A percentile compares a stretch with the other conserved stretches of the same genome.
These are phyloP conservation scores for Eutrema heterophyllum DNA, from an alignment of 345 rosid genomes.

Conservation along the genomic window DNA sequence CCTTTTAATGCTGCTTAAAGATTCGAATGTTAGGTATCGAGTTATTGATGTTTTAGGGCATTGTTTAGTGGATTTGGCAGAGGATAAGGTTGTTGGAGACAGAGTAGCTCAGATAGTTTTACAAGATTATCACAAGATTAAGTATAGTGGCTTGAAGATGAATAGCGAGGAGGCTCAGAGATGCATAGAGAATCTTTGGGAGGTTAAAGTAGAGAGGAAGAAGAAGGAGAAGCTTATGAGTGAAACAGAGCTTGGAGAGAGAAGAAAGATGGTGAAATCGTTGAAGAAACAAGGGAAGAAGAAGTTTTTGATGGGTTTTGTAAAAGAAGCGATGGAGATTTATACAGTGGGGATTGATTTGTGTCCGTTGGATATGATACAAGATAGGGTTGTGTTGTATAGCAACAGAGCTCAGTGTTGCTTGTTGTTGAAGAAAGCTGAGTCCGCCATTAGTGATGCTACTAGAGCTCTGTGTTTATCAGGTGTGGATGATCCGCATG, in stretches of 20 bases:
- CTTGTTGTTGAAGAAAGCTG: constrained; percentile 51
- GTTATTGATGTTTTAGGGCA: constrained; percentile 47
- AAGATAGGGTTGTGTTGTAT: constrained; percentile 62
- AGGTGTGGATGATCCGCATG: constrained; percentile 35
- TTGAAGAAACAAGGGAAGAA: constrained; percentile 62
- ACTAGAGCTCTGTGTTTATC: constrained; percentile 71
- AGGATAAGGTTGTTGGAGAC: constrained; percentile 48
- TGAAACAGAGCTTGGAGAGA: constrained; percentile 48
- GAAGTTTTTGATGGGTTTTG: constrained; percentile 47
- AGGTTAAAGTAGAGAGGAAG: constrained; percentile 62
- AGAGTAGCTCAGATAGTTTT: constrained; percentile 47
- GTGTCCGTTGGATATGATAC: constrained; percentile 48
- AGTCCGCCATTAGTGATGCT: constrained; percentile 64
- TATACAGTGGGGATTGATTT: constrained; percentile 53
- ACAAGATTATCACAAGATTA: constrained; percentile 58
- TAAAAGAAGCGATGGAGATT: constrained; percentile 38
- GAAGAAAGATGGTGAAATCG: constrained; percentile 35
- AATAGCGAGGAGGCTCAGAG: constrained; percentile 38
- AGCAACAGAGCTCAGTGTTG: constrained; percentile 81
- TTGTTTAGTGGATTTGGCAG: constrained; percentile 59
- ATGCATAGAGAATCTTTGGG: constrained; percentile 54
- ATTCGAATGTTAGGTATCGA: constrained; percentile 43
- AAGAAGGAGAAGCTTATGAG: constrained; percentile 57
- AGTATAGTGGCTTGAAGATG: constrained; percentile 45
- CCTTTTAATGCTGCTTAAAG: constrained; percentile 61